A percentile compares a stretch with the other conserved stretches of the same genome.
Conservation (phyloP, 2,329 filamentous ascomycete genomes). For the Fonsecaea pedrosoi region DNA sequence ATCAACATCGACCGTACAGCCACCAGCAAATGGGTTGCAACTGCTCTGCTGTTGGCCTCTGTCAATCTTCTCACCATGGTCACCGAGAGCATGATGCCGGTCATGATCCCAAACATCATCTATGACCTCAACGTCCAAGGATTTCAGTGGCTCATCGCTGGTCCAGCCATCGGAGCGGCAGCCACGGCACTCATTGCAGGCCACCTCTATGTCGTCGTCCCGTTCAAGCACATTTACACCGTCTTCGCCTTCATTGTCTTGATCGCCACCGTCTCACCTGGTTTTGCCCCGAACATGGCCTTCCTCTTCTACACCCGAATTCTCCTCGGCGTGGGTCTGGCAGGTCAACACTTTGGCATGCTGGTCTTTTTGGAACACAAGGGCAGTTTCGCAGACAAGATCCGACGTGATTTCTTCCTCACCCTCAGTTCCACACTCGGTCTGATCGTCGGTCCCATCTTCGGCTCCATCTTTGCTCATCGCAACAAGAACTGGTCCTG, state of each 20-base stretch:
- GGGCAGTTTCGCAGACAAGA: constrained; percentile 29
- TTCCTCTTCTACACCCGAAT: constrained; percentile 28
- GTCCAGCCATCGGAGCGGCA: constrained; percentile 29
- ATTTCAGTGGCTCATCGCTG: constrained; percentile 32
- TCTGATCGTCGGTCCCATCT: constrained; percentile 30
- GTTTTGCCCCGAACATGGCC: constrained; percentile 25
- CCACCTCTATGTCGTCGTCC: constrained; percentile 31
- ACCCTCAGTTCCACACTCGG: constrained; percentile 27
- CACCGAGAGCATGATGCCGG: constrained; percentile 30
- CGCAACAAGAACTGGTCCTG: constrained; percentile 23
- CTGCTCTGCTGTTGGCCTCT: constrained; percentile 22
- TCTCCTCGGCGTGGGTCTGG: constrained; percentile 27
- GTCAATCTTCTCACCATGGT: constrained; percentile 28
- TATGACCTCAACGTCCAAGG: constrained; percentile 32
- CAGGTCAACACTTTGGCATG: constrained; percentile 31
- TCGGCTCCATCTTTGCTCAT: constrained; percentile 27
- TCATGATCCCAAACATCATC: constrained; percentile 27
- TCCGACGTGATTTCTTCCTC: constrained; percentile 33
- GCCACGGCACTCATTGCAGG: constrained; percentile 27
- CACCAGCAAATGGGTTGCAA: constrained; percentile 21
- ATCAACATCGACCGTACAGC: neutral
- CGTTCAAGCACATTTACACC: constrained; percentile 29
- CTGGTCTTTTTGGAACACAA: constrained; percentile 30
- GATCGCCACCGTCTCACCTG: constrained; percentile 24
- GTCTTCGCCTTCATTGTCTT: constrained; percentile 25